Conservation (phyloP, 1,284 basidiomycete genomes). For the Ganoderma resinaceum region DNA sequence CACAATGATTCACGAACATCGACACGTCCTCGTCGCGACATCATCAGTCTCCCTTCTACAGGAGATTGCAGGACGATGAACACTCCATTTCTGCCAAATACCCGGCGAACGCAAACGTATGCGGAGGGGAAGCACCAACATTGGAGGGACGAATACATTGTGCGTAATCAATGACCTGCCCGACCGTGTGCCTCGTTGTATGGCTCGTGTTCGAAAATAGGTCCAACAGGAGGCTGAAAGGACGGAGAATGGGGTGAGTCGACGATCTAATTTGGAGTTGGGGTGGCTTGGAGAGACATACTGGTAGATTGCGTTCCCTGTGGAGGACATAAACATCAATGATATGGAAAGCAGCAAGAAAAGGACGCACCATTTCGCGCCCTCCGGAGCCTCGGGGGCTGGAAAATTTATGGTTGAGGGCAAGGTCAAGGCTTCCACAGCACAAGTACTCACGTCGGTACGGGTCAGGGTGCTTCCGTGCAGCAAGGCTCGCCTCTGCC, state of each 20-base stretch:
- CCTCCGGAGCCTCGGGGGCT: slow-evolving; percentile 84
- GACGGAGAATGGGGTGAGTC: background rate
- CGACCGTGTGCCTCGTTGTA: slow-evolving; percentile 36
- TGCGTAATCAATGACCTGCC: slow-evolving; percentile 21
- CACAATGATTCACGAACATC: background rate
- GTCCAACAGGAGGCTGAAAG: slow-evolving; percentile 56
- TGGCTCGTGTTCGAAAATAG: slow-evolving; percentile 58
- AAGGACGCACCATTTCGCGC: slow-evolving; percentile 84
- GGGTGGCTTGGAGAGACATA: slow-evolving; percentile 45
- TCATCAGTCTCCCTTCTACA: background rate
- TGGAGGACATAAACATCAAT: slow-evolving; percentile 23
- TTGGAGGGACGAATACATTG: slow-evolving; percentile 18
- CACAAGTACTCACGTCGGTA: slow-evolving; percentile 75
- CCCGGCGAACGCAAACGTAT: background rate
- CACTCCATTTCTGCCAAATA: background rate
- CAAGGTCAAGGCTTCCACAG: slow-evolving; percentile 31
- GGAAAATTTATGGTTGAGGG: slow-evolving; percentile 26
- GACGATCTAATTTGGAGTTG: slow-evolving; percentile 6
- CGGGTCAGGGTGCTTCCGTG: slow-evolving; percentile 86
- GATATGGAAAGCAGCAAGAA: background rate
- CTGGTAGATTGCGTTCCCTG: slow-evolving; percentile 80
- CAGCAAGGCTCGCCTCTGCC: slow-evolving; percentile 81
- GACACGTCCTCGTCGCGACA: background rate
- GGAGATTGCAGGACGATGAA: background rate
- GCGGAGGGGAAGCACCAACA: background rate